Evolutionary conservation across 768 basidiomycete genomes (phyloP), one percentile per base, ranked within the genome.

Genomic region (Agaricus subrufescens): DNA sequence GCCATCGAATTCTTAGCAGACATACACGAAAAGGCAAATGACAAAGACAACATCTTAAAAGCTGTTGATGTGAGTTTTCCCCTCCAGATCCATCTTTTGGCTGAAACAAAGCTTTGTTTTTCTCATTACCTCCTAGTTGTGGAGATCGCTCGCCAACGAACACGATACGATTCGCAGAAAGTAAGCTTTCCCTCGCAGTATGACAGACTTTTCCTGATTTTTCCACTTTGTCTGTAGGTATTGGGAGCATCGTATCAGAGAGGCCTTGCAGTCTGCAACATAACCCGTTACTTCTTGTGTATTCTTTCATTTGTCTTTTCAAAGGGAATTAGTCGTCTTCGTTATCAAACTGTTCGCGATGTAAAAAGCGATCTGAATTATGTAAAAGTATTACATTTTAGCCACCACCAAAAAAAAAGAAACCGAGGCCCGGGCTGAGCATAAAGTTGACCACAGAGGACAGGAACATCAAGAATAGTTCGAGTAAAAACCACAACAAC

Each of bases 1-100:
- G 94, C 94, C 8, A 73, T 95, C 46, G 94, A 96, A 67, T 92
- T 94, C 68, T 61, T 93, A 59, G 94, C 92, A 0, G 91, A 95
- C 64, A 76, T 85, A 2, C 77, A 83, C 62, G 87, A 87, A 62
- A 71, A 75, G 37, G 76, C 77, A 51, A 84, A 79, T 14, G 78
- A 73, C 9, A 75, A 76, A 29, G 75, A 77, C 10, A 71, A 70
- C 40, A 63, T 79, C 0, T 54, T 71, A 53, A 77, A 75, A 63
- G 84, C 83, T 2, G 71, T 71, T 10, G 74, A 81, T 74, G 82
- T 86, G 59, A 55, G 66, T 62, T 19, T 19, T 19, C 19, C 19
- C 19, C 19, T 7, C 31, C 40, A 25, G 15, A 34, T 7, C 42
- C 42, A 40, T 59, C 53, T 5, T 52, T 12, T 45, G 19, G 19